Evolutionary conservation across 345 rosid genomes (phyloP).

Genomic region (Brassica cretica): DNA sequence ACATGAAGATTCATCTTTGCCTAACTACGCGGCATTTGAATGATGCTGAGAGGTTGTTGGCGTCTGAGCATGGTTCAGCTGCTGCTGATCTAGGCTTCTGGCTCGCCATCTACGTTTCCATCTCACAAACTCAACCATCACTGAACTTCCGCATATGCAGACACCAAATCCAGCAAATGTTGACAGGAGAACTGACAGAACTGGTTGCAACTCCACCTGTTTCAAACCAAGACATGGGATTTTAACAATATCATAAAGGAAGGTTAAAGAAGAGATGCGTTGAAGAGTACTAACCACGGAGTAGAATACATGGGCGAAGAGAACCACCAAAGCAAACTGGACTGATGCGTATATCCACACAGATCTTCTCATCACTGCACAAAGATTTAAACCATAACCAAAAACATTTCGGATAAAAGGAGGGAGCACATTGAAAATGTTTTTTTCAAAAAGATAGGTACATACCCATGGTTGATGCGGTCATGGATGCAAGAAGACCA

Average conservation of each 20-base stretch:
- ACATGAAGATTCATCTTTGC: slow-evolving; percentile 8
- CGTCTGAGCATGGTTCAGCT: slow-evolving; percentile 25
- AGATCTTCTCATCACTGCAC: slow-evolving; percentile 76
- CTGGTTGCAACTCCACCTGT: slow-evolving; percentile 69
- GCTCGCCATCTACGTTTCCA: slow-evolving; percentile 64
- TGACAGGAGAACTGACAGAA: slow-evolving; percentile 72
- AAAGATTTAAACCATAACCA: slow-evolving; percentile 8
- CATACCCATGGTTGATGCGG: slow-evolving; percentile 93
- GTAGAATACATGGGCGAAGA: slow-evolving; percentile 81
- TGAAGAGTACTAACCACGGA: slow-evolving; percentile 60
- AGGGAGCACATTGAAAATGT: not conserved
- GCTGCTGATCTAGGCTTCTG: slow-evolving; percentile 22
- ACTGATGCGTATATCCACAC: slow-evolving; percentile 83
- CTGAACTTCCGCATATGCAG: slow-evolving; percentile 79
- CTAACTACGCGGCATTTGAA: slow-evolving; percentile 28
- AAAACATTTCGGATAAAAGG: slow-evolving; percentile 19
- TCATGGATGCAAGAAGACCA: slow-evolving; percentile 85
- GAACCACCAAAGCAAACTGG: slow-evolving; percentile 81
- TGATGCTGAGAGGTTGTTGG: slow-evolving; percentile 31
- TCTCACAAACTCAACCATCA: slow-evolving; percentile 70
- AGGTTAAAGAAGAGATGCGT: not conserved
- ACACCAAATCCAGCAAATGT: slow-evolving; percentile 86
- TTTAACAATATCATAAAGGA: not conserved
- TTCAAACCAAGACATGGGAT: not conserved
- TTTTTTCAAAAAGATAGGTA: not conserved